Conservation (phyloP, 345 rosid species). For the Bruguiera gymnorhiza region DNA sequence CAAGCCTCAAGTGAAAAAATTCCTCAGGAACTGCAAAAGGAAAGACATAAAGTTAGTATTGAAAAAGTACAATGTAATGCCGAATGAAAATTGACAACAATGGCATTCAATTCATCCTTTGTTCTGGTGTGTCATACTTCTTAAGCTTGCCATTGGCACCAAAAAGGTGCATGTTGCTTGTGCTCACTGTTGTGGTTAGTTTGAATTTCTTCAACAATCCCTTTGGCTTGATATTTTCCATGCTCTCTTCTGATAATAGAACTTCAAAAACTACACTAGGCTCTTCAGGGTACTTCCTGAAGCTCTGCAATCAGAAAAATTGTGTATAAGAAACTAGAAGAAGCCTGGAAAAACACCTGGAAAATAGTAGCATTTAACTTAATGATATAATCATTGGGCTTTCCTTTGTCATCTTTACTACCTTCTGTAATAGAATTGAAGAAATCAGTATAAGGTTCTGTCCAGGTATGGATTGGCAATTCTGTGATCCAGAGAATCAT, state of each 20-base stretch:
- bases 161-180: conserved; percentile 93
- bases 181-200: conserved; percentile 57
- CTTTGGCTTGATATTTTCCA: conserved; percentile 44
- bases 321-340: conserved; percentile 16
- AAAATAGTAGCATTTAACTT: conserved; percentile 35
- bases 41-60: not conserved
- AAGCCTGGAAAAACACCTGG: not conserved
- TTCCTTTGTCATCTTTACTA: conserved; percentile 25
- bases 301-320: conserved; percentile 41
- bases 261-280: conserved; percentile 18
- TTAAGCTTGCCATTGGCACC: conserved; percentile 61
- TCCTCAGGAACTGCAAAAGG: conserved; percentile 72
- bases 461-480: conserved; percentile 92
- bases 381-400: conserved; percentile 46
- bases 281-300: conserved; percentile 27
- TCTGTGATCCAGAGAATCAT: conserved; percentile 67
- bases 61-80: not conserved
- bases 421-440: conserved; percentile 38
- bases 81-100: not conserved
- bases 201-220: conserved; percentile 84
- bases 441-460: conserved; percentile 72
- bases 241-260: conserved; percentile 25
- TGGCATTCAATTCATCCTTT: conserved; percentile 44
- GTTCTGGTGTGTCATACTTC: conserved; percentile 82
- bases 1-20: conserved; percentile 68